Conservation (phyloP, 192 early-diverging fungal species). For the Coemansia erecta region DNA sequence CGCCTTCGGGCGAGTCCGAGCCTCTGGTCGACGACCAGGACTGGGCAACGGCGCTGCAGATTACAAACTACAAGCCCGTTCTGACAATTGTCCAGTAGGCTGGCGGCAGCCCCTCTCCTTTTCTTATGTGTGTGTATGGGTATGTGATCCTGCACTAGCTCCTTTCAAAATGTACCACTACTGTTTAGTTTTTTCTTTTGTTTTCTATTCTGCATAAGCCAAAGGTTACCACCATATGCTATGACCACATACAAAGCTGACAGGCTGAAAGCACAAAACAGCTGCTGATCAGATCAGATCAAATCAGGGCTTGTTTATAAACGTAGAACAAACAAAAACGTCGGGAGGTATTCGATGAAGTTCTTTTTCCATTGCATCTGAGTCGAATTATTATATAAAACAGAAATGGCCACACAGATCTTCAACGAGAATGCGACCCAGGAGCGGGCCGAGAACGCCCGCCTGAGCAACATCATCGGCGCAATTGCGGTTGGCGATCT, state of each 20-base stretch:
- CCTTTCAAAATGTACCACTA: too few relatives aligned
- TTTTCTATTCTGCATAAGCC: neutral
- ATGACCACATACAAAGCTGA: too few relatives aligned
- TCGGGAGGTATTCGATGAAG: too few relatives aligned
- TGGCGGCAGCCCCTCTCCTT: neutral
- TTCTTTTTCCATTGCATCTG: too few relatives aligned
- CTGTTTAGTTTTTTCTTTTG: too few relatives aligned
- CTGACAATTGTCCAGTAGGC: slow-evolving; percentile 35
- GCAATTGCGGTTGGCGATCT: slow-evolving; percentile 99
- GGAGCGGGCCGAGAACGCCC: slow-evolving; percentile 97
- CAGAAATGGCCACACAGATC: slow-evolving; percentile 71
- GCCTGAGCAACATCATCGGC: slow-evolving; percentile 85
- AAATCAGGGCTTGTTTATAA: too few relatives aligned
- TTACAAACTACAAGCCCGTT: slow-evolving; percentile 46
- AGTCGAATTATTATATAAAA: too few relatives aligned
- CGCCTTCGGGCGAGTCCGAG: slow-evolving; percentile 44
- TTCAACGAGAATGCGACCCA: slow-evolving; percentile 93
- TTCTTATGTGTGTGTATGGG: slow-evolving; percentile 2
- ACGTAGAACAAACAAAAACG: too few relatives aligned
- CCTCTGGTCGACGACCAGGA: slow-evolving; percentile 41
- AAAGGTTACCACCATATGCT: too few relatives aligned
- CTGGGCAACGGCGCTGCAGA: slow-evolving; percentile 35
- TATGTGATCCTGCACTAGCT: neutral
- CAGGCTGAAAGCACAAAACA: too few relatives aligned
- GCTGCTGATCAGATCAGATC: too few relatives aligned